These are phyloP conservation scores for Rhynchospora tenuis DNA, from an alignment of 176 grass and related monocot genomes.

Conservation along the genomic window DNA sequence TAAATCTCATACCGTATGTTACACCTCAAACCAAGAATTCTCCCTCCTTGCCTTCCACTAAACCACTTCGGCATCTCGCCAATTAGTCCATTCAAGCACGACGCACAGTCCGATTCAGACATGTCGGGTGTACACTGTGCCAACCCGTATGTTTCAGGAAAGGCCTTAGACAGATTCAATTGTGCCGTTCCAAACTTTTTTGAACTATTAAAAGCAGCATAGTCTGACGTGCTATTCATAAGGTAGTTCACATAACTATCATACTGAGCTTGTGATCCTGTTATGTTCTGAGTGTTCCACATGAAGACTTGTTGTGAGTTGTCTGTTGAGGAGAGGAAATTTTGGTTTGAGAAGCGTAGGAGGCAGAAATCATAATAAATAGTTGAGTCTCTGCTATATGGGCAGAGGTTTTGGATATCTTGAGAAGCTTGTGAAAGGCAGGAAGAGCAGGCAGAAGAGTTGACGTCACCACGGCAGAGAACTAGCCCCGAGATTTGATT, in stretches of 20 bases:
- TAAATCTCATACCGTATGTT: not conserved
- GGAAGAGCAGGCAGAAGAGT: constrained; percentile 22
- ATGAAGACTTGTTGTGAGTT: not conserved
- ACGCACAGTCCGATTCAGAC: not conserved
- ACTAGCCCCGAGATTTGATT: constrained; percentile 30
- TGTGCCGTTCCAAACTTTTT: not conserved
- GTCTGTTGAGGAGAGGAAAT: constrained; percentile 21
- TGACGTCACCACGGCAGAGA: constrained; percentile 56
- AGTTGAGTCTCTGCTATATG: constrained; percentile 20
- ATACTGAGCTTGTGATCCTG: not conserved
- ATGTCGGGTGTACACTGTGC: not conserved
- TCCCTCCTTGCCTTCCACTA: not conserved
- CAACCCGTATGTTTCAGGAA: not conserved
- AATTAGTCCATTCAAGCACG: not conserved
- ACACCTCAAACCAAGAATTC: not conserved
- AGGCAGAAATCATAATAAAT: constrained; percentile 38
- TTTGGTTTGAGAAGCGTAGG: constrained; percentile 40
- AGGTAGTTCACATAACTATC: not conserved
- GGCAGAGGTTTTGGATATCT: constrained; percentile 25
- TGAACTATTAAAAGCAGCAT: not conserved
- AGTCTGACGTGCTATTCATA: not conserved
- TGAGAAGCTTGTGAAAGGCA: constrained; percentile 38
- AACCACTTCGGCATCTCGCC: not conserved
- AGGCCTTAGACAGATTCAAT: not conserved
- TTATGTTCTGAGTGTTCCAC: not conserved